Conservation (phyloP, 345 rosid species). For the Conringia planisiliqua region DNA sequence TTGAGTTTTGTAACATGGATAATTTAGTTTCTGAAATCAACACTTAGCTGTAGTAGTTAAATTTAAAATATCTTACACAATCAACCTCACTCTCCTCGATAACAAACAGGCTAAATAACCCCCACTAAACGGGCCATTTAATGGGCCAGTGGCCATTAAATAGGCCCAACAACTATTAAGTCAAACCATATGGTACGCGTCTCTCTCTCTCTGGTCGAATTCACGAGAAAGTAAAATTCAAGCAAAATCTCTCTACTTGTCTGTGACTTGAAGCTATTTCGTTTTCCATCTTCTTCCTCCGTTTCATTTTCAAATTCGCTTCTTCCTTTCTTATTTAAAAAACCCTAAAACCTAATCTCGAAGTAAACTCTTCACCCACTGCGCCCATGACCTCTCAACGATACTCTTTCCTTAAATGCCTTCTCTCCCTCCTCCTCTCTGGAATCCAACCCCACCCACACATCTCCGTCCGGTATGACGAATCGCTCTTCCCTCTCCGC, state of each 20-base stretch:
- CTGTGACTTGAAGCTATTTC: conserved; percentile 77
- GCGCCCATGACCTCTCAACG: conserved; percentile 66
- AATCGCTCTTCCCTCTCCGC: conserved; percentile 33
- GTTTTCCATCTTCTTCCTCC: conserved; percentile 36
- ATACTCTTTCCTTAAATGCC: conserved; percentile 39
- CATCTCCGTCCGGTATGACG: conserved; percentile 40
- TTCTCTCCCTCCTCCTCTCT: conserved; percentile 16
- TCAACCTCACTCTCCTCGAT: too few species aligned
- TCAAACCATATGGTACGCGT: background rate
- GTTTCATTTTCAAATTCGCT: conserved; percentile 29
- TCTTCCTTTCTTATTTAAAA: conserved; percentile 24
- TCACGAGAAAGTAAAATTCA: conserved; percentile 1
- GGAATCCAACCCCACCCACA: conserved; percentile 24
- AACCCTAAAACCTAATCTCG: conserved; percentile 41
- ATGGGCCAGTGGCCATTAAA: background rate
- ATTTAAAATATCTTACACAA: too few species aligned
- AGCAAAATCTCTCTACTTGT: conserved; percentile 28
- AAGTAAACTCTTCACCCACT: conserved; percentile 79
- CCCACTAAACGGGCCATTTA: background rate
- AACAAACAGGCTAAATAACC: too few species aligned
- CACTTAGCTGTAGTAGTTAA: too few species aligned
- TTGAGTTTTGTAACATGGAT: too few species aligned
- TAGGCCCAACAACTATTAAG: background rate
- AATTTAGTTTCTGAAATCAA: too few species aligned
- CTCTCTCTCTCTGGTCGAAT: background rate